These are phyloP conservation scores for Aaosphaeria arxii DNA, from an alignment of 2,329 filamentous ascomycete species.

Conservation along the genomic window DNA sequence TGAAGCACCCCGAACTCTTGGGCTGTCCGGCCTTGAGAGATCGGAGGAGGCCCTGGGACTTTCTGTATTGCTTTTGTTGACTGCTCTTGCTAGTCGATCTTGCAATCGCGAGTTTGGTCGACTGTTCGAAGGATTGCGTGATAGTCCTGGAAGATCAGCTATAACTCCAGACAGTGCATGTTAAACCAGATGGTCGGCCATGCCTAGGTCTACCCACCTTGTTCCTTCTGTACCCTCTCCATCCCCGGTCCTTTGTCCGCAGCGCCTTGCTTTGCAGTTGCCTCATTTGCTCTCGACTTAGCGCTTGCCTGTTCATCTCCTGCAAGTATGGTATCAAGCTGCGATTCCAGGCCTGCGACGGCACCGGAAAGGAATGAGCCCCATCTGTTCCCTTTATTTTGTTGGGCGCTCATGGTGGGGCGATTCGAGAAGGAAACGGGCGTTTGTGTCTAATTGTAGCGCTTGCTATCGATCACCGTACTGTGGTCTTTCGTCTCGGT, in stretches of 20 bases:
- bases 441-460: background rate
- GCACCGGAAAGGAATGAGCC: conserved; percentile 60
- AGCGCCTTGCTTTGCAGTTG: conserved; percentile 30
- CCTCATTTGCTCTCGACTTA: conserved; percentile 39
- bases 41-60: conserved; percentile 49
- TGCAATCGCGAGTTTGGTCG: conserved; percentile 79
- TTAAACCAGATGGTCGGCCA: conserved; percentile 14
- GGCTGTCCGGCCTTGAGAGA: conserved; percentile 54
- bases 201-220: conserved; percentile 20
- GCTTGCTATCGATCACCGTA: conserved; percentile 26
- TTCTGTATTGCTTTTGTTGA: conserved; percentile 66
- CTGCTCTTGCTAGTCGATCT: conserved; percentile 82
- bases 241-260: conserved; percentile 27
- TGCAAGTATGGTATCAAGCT: conserved; percentile 85
- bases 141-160: conserved; percentile 42
- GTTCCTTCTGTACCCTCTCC: conserved; percentile 25
- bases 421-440: background rate
- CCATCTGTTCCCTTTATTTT: conserved; percentile 15
- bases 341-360: conserved; percentile 89
- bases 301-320: conserved; percentile 64
- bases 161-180: background rate
- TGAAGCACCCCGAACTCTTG: conserved; percentile 37
- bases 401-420: conserved; percentile 26
- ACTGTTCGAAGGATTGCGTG: conserved; percentile 63
- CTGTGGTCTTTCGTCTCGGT: conserved; percentile 22